Evolutionary conservation across 2,329 filamentous ascomycete species (phyloP), one percentile per base, ranked within the genome.

Genomic region (Macrophomina phaseolina): DNA sequence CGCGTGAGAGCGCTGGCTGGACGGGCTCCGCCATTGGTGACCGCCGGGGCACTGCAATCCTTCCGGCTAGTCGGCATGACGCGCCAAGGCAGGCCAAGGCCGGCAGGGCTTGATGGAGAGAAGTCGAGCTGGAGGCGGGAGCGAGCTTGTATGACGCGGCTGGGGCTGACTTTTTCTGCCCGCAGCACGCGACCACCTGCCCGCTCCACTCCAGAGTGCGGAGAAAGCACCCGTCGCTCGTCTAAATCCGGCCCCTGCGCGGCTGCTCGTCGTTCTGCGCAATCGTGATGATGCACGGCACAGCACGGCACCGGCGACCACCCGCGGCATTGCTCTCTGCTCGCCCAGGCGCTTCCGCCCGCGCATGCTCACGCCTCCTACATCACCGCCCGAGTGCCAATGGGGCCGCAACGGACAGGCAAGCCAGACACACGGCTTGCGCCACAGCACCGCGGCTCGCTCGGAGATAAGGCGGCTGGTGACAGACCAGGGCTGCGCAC

Each of bases 61-160:
- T 62, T 12, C 58, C 58, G 58, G 58, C 32, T 49, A 62, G 42
- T 62, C 58, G 58, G 58, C 58, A 62, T 55, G 58, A 18, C 9
- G 45, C 45, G 58, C 58, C 58, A 62, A 62, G 58, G n/a, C 7
- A 30, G 30, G 42, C 58, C 45, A 62, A 62, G 58, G 30, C 6
- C 30, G 11, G 42, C 40, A 49, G 11, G 11, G 2, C 18, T 23
- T 28, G 46, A 6, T 23, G 46, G 12, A 18, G 30, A 5, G 42
- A 46, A 36, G 40, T 18, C 30, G 16, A 61, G 56, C 6, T 28
- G 38, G 38, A 9, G 4, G 40, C 23, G 38, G 42, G 56, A 34
- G 28, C 12, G 56, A 32, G 49, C 42, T 49, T 48, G 30, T 14
- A 36, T 62, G 45, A 62, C 56, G 56, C 56, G 56, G 56, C 56